Percentiles rank a stretch among this genome's conserved stretches.
Evolutionary conservation across 352 stramenopile genomes (phyloP).

Genomic region (Phytophthora lateralis): DNA sequence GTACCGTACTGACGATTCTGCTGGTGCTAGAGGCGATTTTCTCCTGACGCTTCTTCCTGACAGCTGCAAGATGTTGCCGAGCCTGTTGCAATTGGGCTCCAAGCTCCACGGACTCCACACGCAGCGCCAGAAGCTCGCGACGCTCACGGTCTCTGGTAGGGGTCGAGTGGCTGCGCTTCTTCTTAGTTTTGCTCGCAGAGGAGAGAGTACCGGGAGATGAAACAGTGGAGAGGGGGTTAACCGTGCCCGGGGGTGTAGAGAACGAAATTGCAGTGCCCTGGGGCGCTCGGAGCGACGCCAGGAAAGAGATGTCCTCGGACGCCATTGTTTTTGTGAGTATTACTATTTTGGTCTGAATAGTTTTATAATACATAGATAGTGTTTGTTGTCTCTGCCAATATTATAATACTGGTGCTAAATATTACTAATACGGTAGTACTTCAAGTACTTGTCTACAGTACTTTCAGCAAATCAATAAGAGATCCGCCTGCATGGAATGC

Average conservation of each 20-base stretch:
- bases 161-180: slow-evolving; percentile 39
- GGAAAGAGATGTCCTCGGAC: slow-evolving; percentile 3
- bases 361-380: not conserved
- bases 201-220: slow-evolving; percentile 1
- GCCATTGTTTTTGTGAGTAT: too few relatives aligned
- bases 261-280: slow-evolving; percentile 1
- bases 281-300: not conserved
- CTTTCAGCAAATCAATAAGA: too few relatives aligned
- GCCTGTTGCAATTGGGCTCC: slow-evolving; percentile 20
- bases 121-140: slow-evolving; percentile 34
- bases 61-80: slow-evolving; percentile 13
- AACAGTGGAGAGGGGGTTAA: not conserved
- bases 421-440: too few relatives aligned
- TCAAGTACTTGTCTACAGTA: too few relatives aligned
- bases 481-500: too few relatives aligned
- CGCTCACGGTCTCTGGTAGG: slow-evolving; percentile 39
- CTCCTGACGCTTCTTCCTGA: slow-evolving; percentile 8
- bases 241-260: not conserved
- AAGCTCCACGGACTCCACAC: slow-evolving; percentile 29
- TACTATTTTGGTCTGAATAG: not conserved
- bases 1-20: slow-evolving; percentile 29
- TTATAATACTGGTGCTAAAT: too few relatives aligned
- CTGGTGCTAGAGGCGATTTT: slow-evolving; percentile 11
- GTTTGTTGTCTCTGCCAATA: too few relatives aligned
- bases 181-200: slow-evolving; percentile 22